Conservation (phyloP, 495 filamentous ascomycete genomes). For the Tetracladium setigerum region DNA sequence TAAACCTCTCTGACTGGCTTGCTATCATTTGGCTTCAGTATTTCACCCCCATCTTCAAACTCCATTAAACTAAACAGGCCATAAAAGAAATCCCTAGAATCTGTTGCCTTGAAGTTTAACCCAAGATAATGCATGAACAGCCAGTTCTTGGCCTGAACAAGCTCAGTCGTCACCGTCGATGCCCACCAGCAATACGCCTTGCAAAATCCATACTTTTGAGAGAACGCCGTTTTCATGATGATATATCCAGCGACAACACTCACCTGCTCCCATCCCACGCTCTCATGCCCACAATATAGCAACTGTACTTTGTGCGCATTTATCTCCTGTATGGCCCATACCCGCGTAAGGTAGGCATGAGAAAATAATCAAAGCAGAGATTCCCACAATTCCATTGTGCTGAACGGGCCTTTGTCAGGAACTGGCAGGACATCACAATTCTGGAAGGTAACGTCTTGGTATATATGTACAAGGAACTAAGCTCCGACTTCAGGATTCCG, state of each 20-base stretch:
- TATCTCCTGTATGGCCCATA: constrained; percentile 16
- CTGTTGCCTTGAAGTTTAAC: constrained; percentile 5
- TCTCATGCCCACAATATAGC: constrained; percentile 10
- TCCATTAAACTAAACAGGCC: constrained; percentile 13
- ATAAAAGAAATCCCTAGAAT: constrained; percentile 14
- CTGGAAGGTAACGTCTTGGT: constrained; percentile 11
- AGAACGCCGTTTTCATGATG: constrained; percentile 14
- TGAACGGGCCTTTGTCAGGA: constrained; percentile 13
- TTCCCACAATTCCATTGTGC: constrained; percentile 11
- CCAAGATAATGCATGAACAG: constrained; percentile 11
- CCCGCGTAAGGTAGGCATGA: constrained; percentile 17
- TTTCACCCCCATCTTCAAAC: constrained; percentile 4
- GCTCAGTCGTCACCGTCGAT: constrained; percentile 1
- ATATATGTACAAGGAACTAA: constrained; percentile 8
- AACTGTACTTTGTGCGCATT: constrained; percentile 10
- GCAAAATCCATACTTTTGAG: constrained; percentile 12
- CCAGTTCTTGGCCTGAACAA: constrained; percentile 2
- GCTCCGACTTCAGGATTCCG: constrained; percentile 10
- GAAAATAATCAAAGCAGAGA: constrained; percentile 14
- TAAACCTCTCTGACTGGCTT: constrained; percentile 17
- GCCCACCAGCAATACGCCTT: constrained; percentile 5
- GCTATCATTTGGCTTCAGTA: constrained; percentile 12
- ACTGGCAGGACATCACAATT: constrained; percentile 4
- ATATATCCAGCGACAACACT: constrained; percentile 17
- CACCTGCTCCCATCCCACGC: constrained; percentile 10